Conservation (phyloP, 202 grass and related monocot species). For the Musa balbisiana region DNA sequence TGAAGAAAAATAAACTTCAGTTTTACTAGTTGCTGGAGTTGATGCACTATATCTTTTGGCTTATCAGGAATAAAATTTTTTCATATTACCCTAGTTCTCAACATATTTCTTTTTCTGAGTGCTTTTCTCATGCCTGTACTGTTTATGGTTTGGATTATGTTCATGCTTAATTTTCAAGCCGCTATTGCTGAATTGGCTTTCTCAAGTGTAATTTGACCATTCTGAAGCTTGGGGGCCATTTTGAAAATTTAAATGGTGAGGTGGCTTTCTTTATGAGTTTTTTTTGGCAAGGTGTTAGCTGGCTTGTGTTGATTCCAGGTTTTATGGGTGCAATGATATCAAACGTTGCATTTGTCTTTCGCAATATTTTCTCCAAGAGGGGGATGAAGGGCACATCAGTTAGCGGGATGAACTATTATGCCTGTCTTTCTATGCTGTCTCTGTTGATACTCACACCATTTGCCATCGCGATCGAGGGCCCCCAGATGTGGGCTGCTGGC, state of each 20-base stretch:
- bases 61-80: background rate
- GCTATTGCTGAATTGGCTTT: background rate
- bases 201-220: background rate
- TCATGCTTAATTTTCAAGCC: background rate
- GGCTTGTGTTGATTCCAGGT: slow-evolving; percentile 2
- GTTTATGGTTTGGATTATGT: background rate
- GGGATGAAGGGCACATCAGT: slow-evolving; percentile 20
- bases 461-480: slow-evolving; percentile 15
- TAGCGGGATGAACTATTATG: slow-evolving; percentile 26
- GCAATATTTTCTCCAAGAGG: slow-evolving; percentile 16
- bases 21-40: background rate
- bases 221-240: background rate
- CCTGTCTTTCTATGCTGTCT: slow-evolving; percentile 9
- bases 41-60: background rate
- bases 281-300: background rate
- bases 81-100: background rate
- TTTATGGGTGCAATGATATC: slow-evolving; percentile 24
- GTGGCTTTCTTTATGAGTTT: background rate
- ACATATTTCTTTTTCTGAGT: background rate
- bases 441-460: slow-evolving; percentile 22
- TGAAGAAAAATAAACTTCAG: too few relatives aligned
- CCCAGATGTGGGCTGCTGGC: slow-evolving; percentile 20
- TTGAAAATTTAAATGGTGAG: background rate
- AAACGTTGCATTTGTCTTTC: slow-evolving; percentile 18
- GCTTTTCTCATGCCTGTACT: background rate